These are phyloP conservation scores for Crithidia fasciculata DNA, from an alignment of 208 protist genomes.

Conservation along the genomic window DNA sequence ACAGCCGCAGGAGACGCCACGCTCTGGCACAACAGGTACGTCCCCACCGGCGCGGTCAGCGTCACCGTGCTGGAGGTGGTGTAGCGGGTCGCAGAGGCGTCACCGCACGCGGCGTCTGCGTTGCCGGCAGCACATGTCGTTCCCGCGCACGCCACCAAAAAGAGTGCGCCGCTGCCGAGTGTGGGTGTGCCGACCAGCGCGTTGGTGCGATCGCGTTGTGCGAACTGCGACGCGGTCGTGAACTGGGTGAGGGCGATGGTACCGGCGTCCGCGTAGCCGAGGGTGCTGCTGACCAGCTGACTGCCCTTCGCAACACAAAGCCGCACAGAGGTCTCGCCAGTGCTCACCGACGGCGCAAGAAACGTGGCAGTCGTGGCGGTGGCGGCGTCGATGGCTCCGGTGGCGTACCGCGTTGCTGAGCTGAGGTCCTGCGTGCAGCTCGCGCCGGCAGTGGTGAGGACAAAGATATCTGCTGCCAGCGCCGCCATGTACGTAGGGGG, in stretches of 20 bases:
- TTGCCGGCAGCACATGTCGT: slow-evolving; percentile 20
- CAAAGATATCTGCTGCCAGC: slow-evolving; percentile 36
- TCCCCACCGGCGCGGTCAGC: slow-evolving; percentile 33
- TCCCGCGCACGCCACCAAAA: slow-evolving; percentile 44
- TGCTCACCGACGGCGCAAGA: slow-evolving; percentile 12
- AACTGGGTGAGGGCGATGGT: slow-evolving; percentile 33
- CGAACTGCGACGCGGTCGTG: slow-evolving; percentile 47
- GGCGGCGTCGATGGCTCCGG: slow-evolving; percentile 32
- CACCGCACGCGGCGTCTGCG: slow-evolving; percentile 30
- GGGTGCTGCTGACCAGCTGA: slow-evolving; percentile 25
- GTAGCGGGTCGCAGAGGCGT: slow-evolving; percentile 23
- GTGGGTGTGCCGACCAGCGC: slow-evolving; percentile 43
- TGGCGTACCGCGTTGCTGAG: slow-evolving; percentile 14
- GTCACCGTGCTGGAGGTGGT: slow-evolving; percentile 43
- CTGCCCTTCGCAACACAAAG: slow-evolving; percentile 31
- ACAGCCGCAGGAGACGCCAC: slow-evolving; percentile 16
- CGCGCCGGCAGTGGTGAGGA: slow-evolving; percentile 21
- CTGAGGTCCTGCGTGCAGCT: slow-evolving; percentile 37
- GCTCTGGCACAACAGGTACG: slow-evolving; percentile 62
- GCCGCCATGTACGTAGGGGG: slow-evolving; percentile 18
- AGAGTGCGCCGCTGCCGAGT: slow-evolving; percentile 32
- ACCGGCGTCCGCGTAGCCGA: slow-evolving; percentile 53
- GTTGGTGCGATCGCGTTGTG: slow-evolving; percentile 48
- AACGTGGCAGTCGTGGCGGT: slow-evolving; percentile 33
- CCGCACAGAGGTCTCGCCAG: neutral